Conservation (phyloP, 2,329 filamentous ascomycete genomes). For the Clarireedia sp. region DNA sequence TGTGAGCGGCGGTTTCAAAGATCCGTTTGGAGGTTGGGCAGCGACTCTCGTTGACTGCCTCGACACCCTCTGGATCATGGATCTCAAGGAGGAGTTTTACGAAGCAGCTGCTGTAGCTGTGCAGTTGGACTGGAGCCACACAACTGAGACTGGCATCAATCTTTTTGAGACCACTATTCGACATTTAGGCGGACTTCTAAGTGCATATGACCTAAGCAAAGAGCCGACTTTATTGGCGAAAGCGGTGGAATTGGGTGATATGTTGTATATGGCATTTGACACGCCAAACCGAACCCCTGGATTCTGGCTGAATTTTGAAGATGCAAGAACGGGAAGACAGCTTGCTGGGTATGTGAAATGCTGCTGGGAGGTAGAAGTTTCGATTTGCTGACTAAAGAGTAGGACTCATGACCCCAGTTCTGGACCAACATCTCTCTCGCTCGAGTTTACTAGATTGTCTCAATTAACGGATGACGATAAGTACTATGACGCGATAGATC, state of each 20-base stretch:
- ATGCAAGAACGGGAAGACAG: not conserved
- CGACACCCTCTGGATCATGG: conserved; percentile 82
- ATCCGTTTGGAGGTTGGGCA: conserved; percentile 86
- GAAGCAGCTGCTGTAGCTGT: conserved; percentile 44
- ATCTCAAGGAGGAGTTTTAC: conserved; percentile 66
- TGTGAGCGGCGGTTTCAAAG: conserved; percentile 53
- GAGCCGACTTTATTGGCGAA: conserved; percentile 24
- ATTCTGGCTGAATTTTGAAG: conserved; percentile 8
- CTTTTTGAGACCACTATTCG: conserved; percentile 34
- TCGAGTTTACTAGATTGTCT: conserved; percentile 54
- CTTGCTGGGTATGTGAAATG: too few species aligned
- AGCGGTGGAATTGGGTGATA: conserved; percentile 25
- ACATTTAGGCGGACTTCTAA: conserved; percentile 31
- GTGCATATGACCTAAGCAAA: conserved; percentile 29
- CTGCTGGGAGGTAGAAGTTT: not conserved
- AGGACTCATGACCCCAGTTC: conserved; percentile 2
- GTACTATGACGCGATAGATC: conserved; percentile 52
- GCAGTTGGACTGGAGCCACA: conserved; percentile 38
- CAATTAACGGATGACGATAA: conserved; percentile 51
- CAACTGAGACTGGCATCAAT: conserved; percentile 18
- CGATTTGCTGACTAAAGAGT: not conserved
- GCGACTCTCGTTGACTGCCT: conserved; percentile 74
- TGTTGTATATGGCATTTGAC: conserved; percentile 36
- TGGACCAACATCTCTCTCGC: conserved; percentile 40
- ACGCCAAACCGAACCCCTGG: conserved; percentile 6